Evolutionary conservation across 2,329 filamentous ascomycete species (phyloP).

Genomic region (Coniochaeta pulveracea): DNA sequence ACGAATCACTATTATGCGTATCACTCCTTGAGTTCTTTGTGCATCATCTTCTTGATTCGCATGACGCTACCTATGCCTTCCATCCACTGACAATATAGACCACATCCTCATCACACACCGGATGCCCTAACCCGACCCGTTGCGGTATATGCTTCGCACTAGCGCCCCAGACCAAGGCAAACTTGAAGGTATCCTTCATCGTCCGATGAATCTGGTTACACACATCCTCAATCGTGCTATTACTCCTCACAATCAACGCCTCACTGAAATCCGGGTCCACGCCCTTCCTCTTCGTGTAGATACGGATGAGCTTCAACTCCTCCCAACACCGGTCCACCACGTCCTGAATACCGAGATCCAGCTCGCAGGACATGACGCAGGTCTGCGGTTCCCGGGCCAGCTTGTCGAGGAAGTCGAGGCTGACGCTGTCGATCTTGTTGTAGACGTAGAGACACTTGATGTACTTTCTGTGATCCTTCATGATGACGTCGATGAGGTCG

Average conservation of each 20-base stretch:
- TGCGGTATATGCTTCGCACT: slow-evolving; percentile 93
- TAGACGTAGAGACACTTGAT: slow-evolving; percentile 94
- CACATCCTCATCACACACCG: slow-evolving; percentile 60
- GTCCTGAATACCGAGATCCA: slow-evolving; percentile 85
- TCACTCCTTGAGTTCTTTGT: too few species aligned
- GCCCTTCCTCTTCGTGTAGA: slow-evolving; percentile 97
- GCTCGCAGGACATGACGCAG: slow-evolving; percentile 93
- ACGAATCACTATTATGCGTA: too few species aligned
- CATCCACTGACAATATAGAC: slow-evolving; percentile 57
- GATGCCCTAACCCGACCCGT: slow-evolving; percentile 75
- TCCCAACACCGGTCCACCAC: slow-evolving; percentile 94
- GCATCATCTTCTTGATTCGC: background rate
- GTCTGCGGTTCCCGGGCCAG: slow-evolving; percentile 89
- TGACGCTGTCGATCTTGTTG: slow-evolving; percentile 98
- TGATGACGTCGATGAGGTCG: slow-evolving; percentile 98
- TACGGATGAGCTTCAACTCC: slow-evolving; percentile 76
- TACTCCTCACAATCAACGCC: slow-evolving; percentile 81
- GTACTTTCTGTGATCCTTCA: slow-evolving; percentile 98
- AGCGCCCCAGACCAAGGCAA: slow-evolving; percentile 94
- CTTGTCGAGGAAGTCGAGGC: slow-evolving; percentile 83
- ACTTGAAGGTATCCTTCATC: slow-evolving; percentile 98
- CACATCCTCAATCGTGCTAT: slow-evolving; percentile 89
- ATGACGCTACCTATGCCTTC: slow-evolving; percentile 35
- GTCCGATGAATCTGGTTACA: slow-evolving; percentile 91
- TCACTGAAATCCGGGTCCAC: slow-evolving; percentile 81